Conservation (phyloP, 2,329 filamentous ascomycete genomes). For the Colletotrichum sp. region DNA sequence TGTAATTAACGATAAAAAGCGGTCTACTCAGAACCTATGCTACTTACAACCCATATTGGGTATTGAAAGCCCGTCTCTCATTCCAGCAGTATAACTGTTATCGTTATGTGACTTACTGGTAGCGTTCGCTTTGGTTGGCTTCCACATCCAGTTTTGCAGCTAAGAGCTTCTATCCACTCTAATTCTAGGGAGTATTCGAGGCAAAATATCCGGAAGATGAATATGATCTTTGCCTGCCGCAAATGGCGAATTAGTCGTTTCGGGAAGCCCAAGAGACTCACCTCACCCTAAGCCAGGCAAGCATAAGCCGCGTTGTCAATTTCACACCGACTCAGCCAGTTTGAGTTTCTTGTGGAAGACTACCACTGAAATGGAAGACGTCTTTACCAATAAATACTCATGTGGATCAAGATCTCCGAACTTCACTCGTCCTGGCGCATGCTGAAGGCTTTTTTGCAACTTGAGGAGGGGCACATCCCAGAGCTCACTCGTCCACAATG, state of each 20-base stretch:
- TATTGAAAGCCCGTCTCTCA: no score
- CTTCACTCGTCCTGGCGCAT: neutral
- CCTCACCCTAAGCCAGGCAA: neutral
- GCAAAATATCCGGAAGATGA: neutral
- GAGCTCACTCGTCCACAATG: neutral
- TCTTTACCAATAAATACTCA: neutral
- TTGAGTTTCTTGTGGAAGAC: neutral
- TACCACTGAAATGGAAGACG: rapidly evolving
- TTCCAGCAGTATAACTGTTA: neutral
- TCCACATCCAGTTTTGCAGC: rapidly evolving
- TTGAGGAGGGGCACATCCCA: neutral
- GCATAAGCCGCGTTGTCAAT: neutral
- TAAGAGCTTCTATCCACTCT: neutral
- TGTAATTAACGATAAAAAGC: neutral
- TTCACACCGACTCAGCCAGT: rapidly evolving
- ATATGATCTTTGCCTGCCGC: no score
- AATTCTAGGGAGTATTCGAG: neutral
- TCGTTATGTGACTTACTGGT: rapidly evolving
- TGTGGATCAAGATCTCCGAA: neutral
- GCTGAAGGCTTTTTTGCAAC: neutral
- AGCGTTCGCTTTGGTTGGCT: neutral
- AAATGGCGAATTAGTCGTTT: no score
- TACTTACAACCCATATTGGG: neutral
- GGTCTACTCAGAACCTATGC: neutral
- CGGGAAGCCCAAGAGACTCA: no score